Percentiles rank a stretch among this genome's conserved stretches.
phyloP scores from a whole-genome alignment of 2,329 filamentous ascomycete species.

The Fusarium odoratissimum region DNA sequence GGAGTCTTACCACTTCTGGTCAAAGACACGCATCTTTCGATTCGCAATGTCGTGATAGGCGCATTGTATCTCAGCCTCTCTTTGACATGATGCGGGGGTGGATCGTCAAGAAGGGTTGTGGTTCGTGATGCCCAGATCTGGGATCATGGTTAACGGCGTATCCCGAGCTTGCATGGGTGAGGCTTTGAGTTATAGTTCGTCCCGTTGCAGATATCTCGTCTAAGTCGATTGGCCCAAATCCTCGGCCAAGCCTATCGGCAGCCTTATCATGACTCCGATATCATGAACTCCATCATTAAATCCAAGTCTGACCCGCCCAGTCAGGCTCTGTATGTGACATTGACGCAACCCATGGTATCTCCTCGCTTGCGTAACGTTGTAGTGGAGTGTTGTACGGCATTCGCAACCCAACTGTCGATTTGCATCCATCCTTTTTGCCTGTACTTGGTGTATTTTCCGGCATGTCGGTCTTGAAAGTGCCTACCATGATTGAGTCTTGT shows the following conservation, averaged over 20 bases:
- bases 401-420: constrained; percentile 72
- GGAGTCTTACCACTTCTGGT: constrained; percentile 34
- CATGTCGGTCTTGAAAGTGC: constrained; percentile 72
- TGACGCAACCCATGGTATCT: constrained; percentile 83
- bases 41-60: constrained; percentile 12
- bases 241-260: not conserved
- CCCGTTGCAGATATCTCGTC: constrained; percentile 9
- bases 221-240: constrained; percentile 29
- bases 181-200: constrained; percentile 10
- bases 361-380: constrained; percentile 68
- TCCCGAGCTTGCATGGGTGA: constrained; percentile 7
- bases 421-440: constrained; percentile 37
- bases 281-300: constrained; percentile 13
- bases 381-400: constrained; percentile 88
- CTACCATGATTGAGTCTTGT: constrained; percentile 69
- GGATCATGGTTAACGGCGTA: not conserved
- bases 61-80: constrained; percentile 15
- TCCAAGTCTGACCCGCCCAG: constrained; percentile 62
- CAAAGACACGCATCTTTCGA: constrained; percentile 26
- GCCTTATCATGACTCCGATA: constrained; percentile 20
- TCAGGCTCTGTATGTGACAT: constrained; percentile 70
- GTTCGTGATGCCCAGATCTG: constrained; percentile 14
- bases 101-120: constrained; percentile 30
- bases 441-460: constrained; percentile 51
- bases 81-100: constrained; percentile 39